phyloP scores from a whole-genome alignment of 2,329 filamentous ascomycete genomes.

The Alternaria dauci region DNA sequence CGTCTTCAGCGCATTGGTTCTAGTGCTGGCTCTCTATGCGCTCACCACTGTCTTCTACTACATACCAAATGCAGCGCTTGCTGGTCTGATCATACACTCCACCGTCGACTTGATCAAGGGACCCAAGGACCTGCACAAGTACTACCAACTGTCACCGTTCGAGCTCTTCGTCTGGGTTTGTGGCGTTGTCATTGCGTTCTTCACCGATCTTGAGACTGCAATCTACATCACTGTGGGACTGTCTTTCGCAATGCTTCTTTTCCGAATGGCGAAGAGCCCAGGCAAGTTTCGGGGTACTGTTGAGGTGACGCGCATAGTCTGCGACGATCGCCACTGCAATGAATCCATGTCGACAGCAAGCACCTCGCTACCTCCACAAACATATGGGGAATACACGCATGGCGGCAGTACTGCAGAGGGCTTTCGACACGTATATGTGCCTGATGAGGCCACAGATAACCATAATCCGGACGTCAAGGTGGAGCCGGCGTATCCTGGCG shows the following conservation, averaged over 20 bases:
- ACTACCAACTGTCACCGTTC: constrained; percentile 88
- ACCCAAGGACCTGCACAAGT: constrained; percentile 87
- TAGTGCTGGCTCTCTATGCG: constrained; percentile 86
- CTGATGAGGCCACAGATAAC: constrained; percentile 63
- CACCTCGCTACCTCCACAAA: constrained; percentile 53
- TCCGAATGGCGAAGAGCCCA: constrained; percentile 60
- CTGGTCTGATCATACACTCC: constrained; percentile 91
- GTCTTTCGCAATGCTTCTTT: constrained; percentile 79
- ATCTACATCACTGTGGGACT: constrained; percentile 84
- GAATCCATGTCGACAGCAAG: constrained; percentile 40
- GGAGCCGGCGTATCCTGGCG: constrained; percentile 77
- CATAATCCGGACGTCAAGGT: constrained; percentile 59
- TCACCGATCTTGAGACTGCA: constrained; percentile 83
- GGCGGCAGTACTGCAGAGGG: not conserved
- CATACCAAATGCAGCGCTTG: constrained; percentile 80
- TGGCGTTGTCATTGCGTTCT: constrained; percentile 86
- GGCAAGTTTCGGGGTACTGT: constrained; percentile 35
- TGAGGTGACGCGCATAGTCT: constrained; percentile 28
- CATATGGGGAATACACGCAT: not conserved
- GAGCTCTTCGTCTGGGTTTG: constrained; percentile 91
- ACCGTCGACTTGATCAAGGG: constrained; percentile 89
- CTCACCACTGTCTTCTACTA: constrained; percentile 88
- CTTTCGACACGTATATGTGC: constrained; percentile 30
- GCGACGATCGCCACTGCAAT: constrained; percentile 60
- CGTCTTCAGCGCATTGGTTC: constrained; percentile 81